Conservation (phyloP, 257 asterid species). For the Plantago elongata region DNA sequence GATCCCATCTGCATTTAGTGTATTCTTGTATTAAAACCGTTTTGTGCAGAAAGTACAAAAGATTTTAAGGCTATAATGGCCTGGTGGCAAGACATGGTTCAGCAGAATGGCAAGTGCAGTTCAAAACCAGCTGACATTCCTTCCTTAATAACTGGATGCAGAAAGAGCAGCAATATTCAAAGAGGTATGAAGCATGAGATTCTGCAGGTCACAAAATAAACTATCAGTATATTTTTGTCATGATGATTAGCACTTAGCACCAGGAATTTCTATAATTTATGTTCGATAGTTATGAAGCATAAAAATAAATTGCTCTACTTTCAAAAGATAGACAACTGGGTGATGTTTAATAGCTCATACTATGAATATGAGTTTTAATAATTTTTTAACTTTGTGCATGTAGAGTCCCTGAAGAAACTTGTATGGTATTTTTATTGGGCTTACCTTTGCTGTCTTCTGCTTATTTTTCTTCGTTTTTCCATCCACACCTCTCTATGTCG, state of each 20-base stretch:
- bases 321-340: neutral
- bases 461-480: too few species aligned
- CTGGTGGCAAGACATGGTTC: constrained; percentile 99
- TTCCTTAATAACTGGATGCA: constrained; percentile 27
- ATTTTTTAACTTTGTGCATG: neutral
- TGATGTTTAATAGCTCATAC: neutral
- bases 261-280: too few species aligned
- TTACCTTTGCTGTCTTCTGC: neutral
- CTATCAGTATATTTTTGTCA: neutral
- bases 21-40: constrained; percentile 5
- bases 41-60: constrained; percentile 53
- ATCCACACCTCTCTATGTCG: too few species aligned
- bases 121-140: constrained; percentile 27
- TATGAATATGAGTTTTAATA: neutral
- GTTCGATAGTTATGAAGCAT: too few species aligned
- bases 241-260: too few species aligned
- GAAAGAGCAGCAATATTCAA: constrained; percentile 34
- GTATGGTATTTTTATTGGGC: neutral
- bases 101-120: constrained; percentile 60
- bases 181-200: constrained; percentile 46
- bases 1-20: neutral
- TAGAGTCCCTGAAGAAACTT: neutral
- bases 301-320: too few species aligned
- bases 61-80: constrained; percentile 83
- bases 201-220: constrained; percentile 12